Percentiles rank a stretch among this genome's conserved stretches.
These are phyloP conservation scores for Raffaelea arxii DNA, from an alignment of 2,329 filamentous ascomycete genomes.

Conservation along the genomic window DNA sequence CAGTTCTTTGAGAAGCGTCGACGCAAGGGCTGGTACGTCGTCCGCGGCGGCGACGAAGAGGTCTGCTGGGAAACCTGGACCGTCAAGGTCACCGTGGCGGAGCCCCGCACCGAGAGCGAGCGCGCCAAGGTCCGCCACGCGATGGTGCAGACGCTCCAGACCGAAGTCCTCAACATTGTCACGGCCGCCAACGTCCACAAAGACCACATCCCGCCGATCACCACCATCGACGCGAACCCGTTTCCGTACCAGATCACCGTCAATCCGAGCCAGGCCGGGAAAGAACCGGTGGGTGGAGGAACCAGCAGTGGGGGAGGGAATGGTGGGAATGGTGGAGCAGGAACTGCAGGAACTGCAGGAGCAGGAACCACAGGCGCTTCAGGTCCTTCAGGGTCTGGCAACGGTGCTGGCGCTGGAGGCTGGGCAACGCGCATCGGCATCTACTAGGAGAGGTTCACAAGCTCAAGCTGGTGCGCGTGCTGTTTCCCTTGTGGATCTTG, in stretches of 20 bases:
- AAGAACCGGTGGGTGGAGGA: no score
- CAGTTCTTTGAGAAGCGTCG: conserved; percentile 94
- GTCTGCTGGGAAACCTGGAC: conserved; percentile 97
- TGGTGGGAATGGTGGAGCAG: no score
- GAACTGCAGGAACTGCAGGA: no score
- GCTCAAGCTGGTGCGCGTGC: no score
- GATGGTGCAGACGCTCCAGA: conserved; percentile 82
- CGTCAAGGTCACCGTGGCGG: conserved; percentile 84
- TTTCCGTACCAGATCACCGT: conserved; percentile 92
- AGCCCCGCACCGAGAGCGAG: conserved; percentile 80
- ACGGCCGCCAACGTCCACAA: conserved; percentile 80
- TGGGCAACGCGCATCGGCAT: conserved; percentile 75
- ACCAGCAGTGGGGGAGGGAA: no score
- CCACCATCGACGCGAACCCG: conserved; percentile 80
- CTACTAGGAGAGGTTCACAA: no score
- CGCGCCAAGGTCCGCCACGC: conserved; percentile 79
- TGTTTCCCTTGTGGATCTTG: no score
- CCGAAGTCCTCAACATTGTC: conserved; percentile 83
- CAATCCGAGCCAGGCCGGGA: conserved; percentile 65
- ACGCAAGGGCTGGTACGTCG: conserved; percentile 63
- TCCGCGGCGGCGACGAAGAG: conserved; percentile 70
- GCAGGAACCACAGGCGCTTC: no score
- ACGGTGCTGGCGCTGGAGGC: conserved; percentile 26
- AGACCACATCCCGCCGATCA: conserved; percentile 95
- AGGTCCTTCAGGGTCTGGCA: background rate